Conservation (phyloP, 129 eudicot genomes). For the Deinandra increscens region DNA sequence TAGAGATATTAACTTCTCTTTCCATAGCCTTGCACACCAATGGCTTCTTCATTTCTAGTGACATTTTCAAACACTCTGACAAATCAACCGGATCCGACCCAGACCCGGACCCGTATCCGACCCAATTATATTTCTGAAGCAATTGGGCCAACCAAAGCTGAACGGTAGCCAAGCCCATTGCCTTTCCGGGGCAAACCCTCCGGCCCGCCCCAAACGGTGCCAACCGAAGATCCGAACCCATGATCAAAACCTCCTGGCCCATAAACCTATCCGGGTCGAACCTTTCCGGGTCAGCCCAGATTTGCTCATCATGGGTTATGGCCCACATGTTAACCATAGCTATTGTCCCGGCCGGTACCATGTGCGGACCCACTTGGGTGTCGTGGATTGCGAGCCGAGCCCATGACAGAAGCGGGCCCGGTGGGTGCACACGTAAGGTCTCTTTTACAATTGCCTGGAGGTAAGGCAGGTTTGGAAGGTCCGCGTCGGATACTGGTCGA, state of each 20-base stretch:
- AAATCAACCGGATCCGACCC: constrained; percentile 50
- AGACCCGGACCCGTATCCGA: constrained; percentile 2
- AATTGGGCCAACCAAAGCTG: constrained; percentile 88
- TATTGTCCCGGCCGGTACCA: constrained; percentile 84
- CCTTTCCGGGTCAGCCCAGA: constrained; percentile 60
- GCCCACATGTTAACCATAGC: constrained; percentile 99
- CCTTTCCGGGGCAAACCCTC: constrained; percentile 94
- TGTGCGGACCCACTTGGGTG: constrained; percentile 70
- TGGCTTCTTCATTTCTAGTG: constrained; percentile 83
- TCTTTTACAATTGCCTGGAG: constrained; percentile 84
- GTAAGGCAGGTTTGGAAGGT: constrained; percentile 67
- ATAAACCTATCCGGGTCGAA: constrained; percentile 79
- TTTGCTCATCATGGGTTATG: constrained; percentile 58
- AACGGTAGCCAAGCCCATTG: constrained; percentile 82
- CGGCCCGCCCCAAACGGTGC: constrained; percentile 99
- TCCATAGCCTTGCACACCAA: constrained; percentile 73
- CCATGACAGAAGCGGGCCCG: constrained; percentile 98
- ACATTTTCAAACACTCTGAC: constrained; percentile 74
- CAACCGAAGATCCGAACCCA: constrained; percentile 87
- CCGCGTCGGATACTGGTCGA: constrained; percentile 43
- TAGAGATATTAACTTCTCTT: constrained; percentile 16
- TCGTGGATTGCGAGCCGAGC: constrained; percentile 91
- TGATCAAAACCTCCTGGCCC: constrained; percentile 52
- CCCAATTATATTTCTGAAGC: constrained; percentile 77
- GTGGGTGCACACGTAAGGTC: constrained; percentile 84